Percentiles rank a stretch among this genome's conserved stretches.
Evolutionary conservation across 129 eudicot species (phyloP).

Genomic region (Escallonia herrerae): DNA sequence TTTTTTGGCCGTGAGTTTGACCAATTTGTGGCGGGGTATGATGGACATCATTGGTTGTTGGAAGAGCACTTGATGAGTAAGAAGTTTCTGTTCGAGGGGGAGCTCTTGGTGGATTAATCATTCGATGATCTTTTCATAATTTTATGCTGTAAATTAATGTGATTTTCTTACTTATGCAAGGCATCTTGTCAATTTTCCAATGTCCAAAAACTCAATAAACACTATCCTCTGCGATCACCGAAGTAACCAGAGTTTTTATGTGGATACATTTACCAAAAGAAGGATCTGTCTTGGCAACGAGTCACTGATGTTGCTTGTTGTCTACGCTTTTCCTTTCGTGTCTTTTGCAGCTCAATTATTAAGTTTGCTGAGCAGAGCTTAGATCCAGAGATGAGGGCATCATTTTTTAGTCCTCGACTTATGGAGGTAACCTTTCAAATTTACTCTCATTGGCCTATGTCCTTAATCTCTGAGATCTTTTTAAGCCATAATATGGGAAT

Average conservation of each 20-base stretch:
- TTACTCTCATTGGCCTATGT: not conserved
- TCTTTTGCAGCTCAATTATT: constrained; percentile 63
- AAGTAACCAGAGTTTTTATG: too few relatives aligned
- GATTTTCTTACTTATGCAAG: not conserved
- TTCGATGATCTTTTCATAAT: too few relatives aligned
- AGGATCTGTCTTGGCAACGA: not conserved
- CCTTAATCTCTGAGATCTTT: not conserved
- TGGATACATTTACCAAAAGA: too few relatives aligned
- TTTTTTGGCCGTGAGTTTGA: too few relatives aligned
- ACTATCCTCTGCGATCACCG: not conserved
- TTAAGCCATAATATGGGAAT: not conserved
- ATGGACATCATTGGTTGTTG: too few relatives aligned
- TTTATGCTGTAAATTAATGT: too few relatives aligned
- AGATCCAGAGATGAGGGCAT: constrained; percentile 77
- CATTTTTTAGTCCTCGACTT: constrained; percentile 91
- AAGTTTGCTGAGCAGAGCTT: constrained; percentile 81
- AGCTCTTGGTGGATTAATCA: too few relatives aligned
- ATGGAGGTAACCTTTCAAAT: constrained; percentile 64
- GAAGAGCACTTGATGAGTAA: too few relatives aligned
- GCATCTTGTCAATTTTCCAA: not conserved
- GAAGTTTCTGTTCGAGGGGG: too few relatives aligned
- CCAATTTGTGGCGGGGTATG: too few relatives aligned
- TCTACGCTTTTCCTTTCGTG: not conserved
- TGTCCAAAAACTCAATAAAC: not conserved
- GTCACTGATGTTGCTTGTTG: not conserved